Conservation (phyloP, 768 basidiomycete species). For the Leccinum arenicola region DNA sequence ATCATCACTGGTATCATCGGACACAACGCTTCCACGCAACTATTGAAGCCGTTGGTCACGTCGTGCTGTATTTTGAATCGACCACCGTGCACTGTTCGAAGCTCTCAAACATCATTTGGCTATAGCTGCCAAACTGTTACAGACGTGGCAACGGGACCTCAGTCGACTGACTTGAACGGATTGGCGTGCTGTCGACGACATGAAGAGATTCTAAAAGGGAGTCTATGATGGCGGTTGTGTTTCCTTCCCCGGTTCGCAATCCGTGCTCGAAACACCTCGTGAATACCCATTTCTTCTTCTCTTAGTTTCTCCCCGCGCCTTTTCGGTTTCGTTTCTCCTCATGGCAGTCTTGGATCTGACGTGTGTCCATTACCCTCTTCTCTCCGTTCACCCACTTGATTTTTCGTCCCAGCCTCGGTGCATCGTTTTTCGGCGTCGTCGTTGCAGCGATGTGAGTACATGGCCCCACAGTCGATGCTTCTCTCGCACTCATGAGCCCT, state of each 20-base stretch:
- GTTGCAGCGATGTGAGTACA: conserved; percentile 47
- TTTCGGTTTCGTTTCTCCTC: not conserved
- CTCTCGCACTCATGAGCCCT: conserved; percentile 2
- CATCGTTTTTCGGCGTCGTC: conserved; percentile 48
- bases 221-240: not conserved
- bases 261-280: not conserved
- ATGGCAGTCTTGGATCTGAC: conserved; percentile 31
- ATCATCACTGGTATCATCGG: too few relatives aligned
- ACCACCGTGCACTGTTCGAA: not conserved
- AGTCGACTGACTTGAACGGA: not conserved
- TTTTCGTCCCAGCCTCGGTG: conserved; percentile 41
- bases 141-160: not conserved
- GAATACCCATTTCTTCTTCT: conserved; percentile 3
- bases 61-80: not conserved
- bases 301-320: not conserved
- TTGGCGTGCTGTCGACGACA: not conserved
- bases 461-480: not conserved
- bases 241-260: not conserved
- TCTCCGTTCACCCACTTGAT: not conserved
- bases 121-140: not conserved
- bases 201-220: not conserved
- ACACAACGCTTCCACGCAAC: not conserved
- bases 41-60: not conserved
- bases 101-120: not conserved
- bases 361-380: conserved; percentile 22